phyloP scores from a whole-genome alignment of 345 rosid genomes.

The Eucalyptus melliodora region DNA sequence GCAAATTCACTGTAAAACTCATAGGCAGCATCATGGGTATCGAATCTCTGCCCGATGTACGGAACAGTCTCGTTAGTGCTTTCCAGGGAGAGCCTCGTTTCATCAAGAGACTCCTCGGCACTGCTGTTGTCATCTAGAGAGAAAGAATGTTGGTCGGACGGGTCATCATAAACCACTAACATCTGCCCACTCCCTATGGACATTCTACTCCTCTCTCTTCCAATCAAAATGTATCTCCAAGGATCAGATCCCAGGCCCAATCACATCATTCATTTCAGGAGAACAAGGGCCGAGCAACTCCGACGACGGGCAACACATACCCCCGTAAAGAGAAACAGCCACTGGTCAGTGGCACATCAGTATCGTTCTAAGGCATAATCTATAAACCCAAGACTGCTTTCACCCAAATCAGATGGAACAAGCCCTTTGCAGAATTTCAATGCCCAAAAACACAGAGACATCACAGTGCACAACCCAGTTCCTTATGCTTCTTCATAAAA shows the following conservation, averaged over 20 bases:
- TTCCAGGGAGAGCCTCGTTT: slow-evolving; percentile 63
- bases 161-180: slow-evolving; percentile 67
- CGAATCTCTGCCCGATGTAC: slow-evolving; percentile 75
- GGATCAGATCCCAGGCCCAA: neutral
- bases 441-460: neutral
- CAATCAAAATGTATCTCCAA: neutral
- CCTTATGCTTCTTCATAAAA: neutral
- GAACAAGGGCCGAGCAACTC: slow-evolving; percentile 1
- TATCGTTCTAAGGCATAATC: neutral
- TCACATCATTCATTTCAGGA: neutral
- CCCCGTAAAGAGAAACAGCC: neutral
- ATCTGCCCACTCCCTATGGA: slow-evolving; percentile 65
- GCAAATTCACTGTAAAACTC: slow-evolving; percentile 85
- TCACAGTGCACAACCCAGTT: neutral
- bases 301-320: neutral
- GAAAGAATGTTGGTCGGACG: slow-evolving; percentile 72
- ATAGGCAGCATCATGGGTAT: slow-evolving; percentile 85
- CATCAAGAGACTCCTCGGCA: slow-evolving; percentile 77
- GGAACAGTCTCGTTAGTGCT: slow-evolving; percentile 51
- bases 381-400: neutral
- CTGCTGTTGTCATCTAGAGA: slow-evolving; percentile 81
- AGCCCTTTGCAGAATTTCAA: neutral
- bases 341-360: neutral
- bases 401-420: neutral
- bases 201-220: slow-evolving; percentile 27